A percentile compares a stretch with the other conserved stretches of the same genome.
Evolutionary conservation across 108 stramenopile genomes (phyloP).

Genomic region (Cyclotella baltica): DNA sequence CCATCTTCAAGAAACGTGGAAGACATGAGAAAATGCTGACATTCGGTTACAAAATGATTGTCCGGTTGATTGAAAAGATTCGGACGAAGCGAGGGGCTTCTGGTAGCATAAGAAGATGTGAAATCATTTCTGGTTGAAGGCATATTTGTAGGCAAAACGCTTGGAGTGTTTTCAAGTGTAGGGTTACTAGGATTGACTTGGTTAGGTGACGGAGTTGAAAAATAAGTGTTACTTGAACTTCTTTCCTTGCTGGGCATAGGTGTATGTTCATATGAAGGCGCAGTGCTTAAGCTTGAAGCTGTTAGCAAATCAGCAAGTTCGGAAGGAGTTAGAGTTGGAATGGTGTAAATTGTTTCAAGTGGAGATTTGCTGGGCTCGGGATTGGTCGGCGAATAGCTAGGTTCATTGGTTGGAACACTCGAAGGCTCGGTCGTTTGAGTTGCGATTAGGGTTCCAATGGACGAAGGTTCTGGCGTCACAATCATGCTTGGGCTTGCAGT

Average conservation of each 20-base stretch:
- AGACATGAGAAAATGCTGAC: slow-evolving; percentile 14
- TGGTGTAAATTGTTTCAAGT: not conserved
- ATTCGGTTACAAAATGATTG: slow-evolving; percentile 12
- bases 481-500: slow-evolving; percentile 10
- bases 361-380: not conserved
- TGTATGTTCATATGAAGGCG: no score
- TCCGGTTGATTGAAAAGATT: not conserved
- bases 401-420: not conserved
- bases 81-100: not conserved
- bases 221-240: no score
- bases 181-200: no score
- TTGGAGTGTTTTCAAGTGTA: not conserved
- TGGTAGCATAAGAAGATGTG: not conserved
- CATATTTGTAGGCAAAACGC: not conserved
- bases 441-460: no score
- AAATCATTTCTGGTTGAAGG: not conserved
- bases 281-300: no score
- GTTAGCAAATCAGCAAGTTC: not conserved
- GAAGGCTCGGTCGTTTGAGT: not conserved
- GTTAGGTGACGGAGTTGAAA: no score
- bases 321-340: not conserved
- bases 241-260: no score
- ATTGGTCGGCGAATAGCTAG: not conserved
- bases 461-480: not conserved
- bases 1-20: slow-evolving; percentile 4